Base-by-base conservation (phyloP, 108 stramenopile genomes). In the Cyclostephanos invisitatus region DNA sequence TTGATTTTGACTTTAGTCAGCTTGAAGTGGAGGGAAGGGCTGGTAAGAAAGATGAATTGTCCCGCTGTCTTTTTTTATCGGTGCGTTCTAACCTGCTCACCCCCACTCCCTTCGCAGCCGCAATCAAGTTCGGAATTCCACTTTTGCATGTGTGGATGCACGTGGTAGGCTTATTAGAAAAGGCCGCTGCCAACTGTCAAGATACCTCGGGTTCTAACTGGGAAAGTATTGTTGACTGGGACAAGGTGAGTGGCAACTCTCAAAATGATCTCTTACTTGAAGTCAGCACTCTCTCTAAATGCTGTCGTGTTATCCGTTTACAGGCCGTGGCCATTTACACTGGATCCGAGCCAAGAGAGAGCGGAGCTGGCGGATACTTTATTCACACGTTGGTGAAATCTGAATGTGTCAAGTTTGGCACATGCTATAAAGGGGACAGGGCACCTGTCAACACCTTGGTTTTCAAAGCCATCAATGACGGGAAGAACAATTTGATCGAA, bases 41-140 rank as follows among this genome's bases (percentile, higher is more conserved):
- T 32, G 68, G 68, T 68, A 46, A 37, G 68, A 18, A 22, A 8
- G 15, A 61, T 12, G 20, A 20, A 29, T 35, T 47, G 24, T 5
- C 49, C 0, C 35, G 25, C 1, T 64, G 32, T 29, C 7, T 15
- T 27, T 64, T 10, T 48, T n/a, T 64, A 27, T 9, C 22, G 27
- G 24, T 47, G 24, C 7, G 15, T 29, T 38, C 22, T 59, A 18
- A 4, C 40, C 24, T 7, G 24, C 11, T 59, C 58, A 1, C 25
- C 36, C 4, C 27, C 66, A 64, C 11, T 21, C 7, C 25, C 24
- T 28, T n/a, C 25, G 11, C 69, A 73, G 72, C 72, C 18, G 65
- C 72, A 65, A 54, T 73, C 65, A 65, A 53, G 12, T 73, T 51
- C 28, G 72, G 72, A 42, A 35, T 36, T 20, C 61, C 62, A 20